phyloP scores from a whole-genome alignment of 2,329 filamentous ascomycete genomes.

The Calonectria hongkongensis region DNA sequence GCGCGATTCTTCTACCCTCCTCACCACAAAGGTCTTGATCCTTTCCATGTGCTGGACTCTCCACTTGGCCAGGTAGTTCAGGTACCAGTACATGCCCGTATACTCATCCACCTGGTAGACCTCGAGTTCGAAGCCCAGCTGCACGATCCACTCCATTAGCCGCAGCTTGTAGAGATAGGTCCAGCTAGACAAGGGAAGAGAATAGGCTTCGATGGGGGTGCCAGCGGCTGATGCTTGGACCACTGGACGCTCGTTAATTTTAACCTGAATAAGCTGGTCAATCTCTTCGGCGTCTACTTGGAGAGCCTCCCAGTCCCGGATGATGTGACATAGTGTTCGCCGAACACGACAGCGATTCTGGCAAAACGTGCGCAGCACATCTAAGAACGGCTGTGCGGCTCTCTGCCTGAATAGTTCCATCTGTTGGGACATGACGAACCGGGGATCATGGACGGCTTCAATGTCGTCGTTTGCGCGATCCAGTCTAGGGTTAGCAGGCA shows the following conservation, averaged over 20 bases:
- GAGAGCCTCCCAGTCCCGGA: slow-evolving; percentile 88
- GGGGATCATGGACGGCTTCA: slow-evolving; percentile 83
- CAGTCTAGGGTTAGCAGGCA: slow-evolving; percentile 82
- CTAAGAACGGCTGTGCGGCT: slow-evolving; percentile 83
- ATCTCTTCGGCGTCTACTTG: slow-evolving; percentile 88
- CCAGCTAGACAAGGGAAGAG: slow-evolving; percentile 90
- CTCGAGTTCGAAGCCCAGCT: slow-evolving; percentile 95
- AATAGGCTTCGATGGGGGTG: slow-evolving; percentile 73
- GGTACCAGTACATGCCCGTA: slow-evolving; percentile 92
- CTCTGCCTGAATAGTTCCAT: slow-evolving; percentile 82
- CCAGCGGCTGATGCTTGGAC: slow-evolving; percentile 58
- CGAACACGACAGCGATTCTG: slow-evolving; percentile 93
- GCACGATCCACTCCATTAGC: slow-evolving; percentile 89
- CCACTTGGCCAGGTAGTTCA: slow-evolving; percentile 83
- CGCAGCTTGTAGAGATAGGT: slow-evolving; percentile 92
- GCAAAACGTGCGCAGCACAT: slow-evolving; percentile 88
- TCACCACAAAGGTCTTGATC: slow-evolving; percentile 79
- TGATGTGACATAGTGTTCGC: slow-evolving; percentile 90
- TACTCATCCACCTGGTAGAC: slow-evolving; percentile 92
- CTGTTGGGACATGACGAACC: slow-evolving; percentile 81
- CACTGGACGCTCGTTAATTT: slow-evolving; percentile 77
- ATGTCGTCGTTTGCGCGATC: slow-evolving; percentile 85
- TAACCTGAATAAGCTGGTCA: slow-evolving; percentile 79
- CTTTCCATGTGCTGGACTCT: slow-evolving; percentile 82
- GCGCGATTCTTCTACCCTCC: slow-evolving; percentile 58